Evolutionary conservation across 192 early-diverging fungal species (phyloP), one percentile per base, ranked within the genome.

Genomic region (Chytriomyces confervae): DNA sequence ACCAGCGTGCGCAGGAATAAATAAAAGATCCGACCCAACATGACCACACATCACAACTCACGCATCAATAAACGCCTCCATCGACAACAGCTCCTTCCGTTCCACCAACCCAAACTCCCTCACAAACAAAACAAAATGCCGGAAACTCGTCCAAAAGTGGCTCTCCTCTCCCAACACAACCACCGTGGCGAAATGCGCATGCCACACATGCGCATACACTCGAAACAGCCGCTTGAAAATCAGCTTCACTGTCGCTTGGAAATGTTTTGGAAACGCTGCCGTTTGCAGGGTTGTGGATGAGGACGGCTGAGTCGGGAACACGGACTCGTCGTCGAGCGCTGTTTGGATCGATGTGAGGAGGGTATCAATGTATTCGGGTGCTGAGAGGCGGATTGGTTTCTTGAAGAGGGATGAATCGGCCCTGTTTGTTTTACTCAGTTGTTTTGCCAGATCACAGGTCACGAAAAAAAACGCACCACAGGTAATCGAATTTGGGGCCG

Each of bases 181-280:
- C 64, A 97, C 88, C 61, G 84, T 86, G 13, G 89, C 84, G 61
- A 94, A 93, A 79, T 98, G 97, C 29, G 92, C 87, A 78, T 92
- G 89, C 84, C 97, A 98, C 46, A 98, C 89, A 74, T 98, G 97
- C 6, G 95, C 97, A 79, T 97, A 97, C 36, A 98, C 93, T 7
- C 97, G 89, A 77, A 96, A 92, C 65, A 98, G 88, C 46, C 95
- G 89, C 77, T 94, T 92, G 70, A 95, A 92, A 49, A 97, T 96
- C 61, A 84, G 90, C 45, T 88, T 83, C 24, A 90, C 75, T 0
- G 77, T 61, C 53, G 64, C 61, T 50, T 85, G 82, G 84, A 98
- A 97, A 29, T 86, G 80, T 11, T 85, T 84, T 63, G 94, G 91
- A 80, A 98, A 98, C 0, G 90, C 85, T 47, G 27, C 49, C 36